Conservation (phyloP, 495 filamentous ascomycete genomes). For the Poronia punctata region DNA sequence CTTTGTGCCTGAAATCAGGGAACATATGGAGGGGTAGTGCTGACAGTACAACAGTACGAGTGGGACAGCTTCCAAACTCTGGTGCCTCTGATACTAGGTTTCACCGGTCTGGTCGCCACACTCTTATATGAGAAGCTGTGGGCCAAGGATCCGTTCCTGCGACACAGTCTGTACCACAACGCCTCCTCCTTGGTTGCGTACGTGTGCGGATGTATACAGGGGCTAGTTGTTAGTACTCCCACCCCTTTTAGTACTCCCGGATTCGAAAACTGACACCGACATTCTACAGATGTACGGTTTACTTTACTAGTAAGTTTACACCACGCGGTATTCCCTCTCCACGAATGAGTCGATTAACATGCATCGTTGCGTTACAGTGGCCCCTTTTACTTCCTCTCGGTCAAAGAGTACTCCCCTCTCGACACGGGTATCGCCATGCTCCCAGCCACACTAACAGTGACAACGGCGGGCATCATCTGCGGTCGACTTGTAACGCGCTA, state of each 20-base stretch:
- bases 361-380: slow-evolving; percentile 50
- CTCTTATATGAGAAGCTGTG: slow-evolving; percentile 34
- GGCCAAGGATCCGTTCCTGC: slow-evolving; percentile 49
- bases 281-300: slow-evolving; percentile 28
- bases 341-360: slow-evolving; percentile 3
- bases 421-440: slow-evolving; percentile 50
- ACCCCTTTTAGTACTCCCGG: slow-evolving; percentile 25
- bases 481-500: slow-evolving; percentile 42
- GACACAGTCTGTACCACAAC: slow-evolving; percentile 38
- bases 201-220: slow-evolving; percentile 26
- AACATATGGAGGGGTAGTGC: not conserved
- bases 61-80: slow-evolving; percentile 42
- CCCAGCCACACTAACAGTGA: slow-evolving; percentile 41
- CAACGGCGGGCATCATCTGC: slow-evolving; percentile 41
- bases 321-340: slow-evolving; percentile 19
- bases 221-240: slow-evolving; percentile 30
- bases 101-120: slow-evolving; percentile 17
- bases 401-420: slow-evolving; percentile 47
- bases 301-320: slow-evolving; percentile 29
- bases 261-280: slow-evolving; percentile 20
- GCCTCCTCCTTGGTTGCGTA: slow-evolving; percentile 31
- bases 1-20: not conserved
- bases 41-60: slow-evolving; percentile 30
- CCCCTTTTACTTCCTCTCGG: slow-evolving; percentile 57
- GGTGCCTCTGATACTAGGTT: slow-evolving; percentile 41